Conservation (phyloP, 2,329 filamentous ascomycete species). For the Fusarium sp. region DNA sequence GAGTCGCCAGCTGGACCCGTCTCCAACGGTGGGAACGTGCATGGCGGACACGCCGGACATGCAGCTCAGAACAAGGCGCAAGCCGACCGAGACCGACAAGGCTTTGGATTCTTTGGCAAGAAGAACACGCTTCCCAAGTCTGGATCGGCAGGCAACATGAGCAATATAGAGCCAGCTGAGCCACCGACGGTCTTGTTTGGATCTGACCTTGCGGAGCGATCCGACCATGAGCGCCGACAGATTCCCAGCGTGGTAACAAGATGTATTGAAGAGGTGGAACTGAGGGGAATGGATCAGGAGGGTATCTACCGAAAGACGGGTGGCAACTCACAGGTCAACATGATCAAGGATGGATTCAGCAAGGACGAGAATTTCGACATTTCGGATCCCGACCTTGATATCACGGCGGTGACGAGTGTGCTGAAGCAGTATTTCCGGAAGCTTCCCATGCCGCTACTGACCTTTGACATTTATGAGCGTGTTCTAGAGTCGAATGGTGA, state of each 20-base stretch:
- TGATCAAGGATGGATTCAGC: conserved; percentile 91
- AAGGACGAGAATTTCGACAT: conserved; percentile 87
- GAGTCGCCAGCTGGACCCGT: conserved; percentile 53
- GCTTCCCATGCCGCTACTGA: conserved; percentile 86
- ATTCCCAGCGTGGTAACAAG: conserved; percentile 90
- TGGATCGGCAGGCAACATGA: conserved; percentile 54
- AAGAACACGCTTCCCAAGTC: conserved; percentile 62
- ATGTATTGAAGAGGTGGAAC: conserved; percentile 95
- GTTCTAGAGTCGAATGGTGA: conserved; percentile 81
- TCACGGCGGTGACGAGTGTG: conserved; percentile 93
- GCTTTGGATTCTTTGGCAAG: conserved; percentile 76
- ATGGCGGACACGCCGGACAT: conserved; percentile 31
- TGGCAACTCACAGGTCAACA: conserved; percentile 87
- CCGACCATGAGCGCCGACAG: conserved; percentile 85
- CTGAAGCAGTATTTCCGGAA: conserved; percentile 98
- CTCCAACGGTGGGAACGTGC: conserved; percentile 44
- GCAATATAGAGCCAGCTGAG: conserved; percentile 57
- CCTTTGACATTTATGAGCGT: conserved; percentile 89
- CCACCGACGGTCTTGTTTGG: conserved; percentile 76
- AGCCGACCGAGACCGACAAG: conserved; percentile 57
- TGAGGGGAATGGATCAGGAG: conserved; percentile 95
- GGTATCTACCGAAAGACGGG: conserved; percentile 98
- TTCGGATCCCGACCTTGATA: conserved; percentile 90
- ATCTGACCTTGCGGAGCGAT: conserved; percentile 83
- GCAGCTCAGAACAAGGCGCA: conserved; percentile 38